phyloP scores from a whole-genome alignment of 2,329 filamentous ascomycete species.

The Torrubiellomyces zombiae region DNA sequence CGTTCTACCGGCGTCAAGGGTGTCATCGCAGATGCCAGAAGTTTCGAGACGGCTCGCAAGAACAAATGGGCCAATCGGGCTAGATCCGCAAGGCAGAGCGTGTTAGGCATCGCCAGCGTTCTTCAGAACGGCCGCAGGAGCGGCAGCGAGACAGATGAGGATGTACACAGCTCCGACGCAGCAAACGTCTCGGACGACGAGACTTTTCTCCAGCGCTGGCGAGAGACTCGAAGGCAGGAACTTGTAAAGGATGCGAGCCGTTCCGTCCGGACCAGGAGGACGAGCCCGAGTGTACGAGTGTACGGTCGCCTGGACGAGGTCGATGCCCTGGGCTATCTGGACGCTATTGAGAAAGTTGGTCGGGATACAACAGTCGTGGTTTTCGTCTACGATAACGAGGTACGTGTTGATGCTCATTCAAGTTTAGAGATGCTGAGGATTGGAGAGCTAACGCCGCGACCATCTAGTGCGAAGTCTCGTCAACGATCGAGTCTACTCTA shows the following conservation, averaged over 20 bases:
- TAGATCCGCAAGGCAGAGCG: constrained; percentile 34
- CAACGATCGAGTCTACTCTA: constrained; percentile 64
- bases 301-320: constrained; percentile 73
- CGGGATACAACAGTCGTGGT: constrained; percentile 76
- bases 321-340: constrained; percentile 83
- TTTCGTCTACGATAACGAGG: constrained; percentile 78
- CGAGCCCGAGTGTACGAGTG: constrained; percentile 58
- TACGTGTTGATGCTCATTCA: constrained; percentile 26
- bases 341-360: constrained; percentile 82
- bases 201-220: constrained; percentile 69
- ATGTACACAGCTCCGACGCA: constrained; percentile 26
- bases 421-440: constrained; percentile 1
- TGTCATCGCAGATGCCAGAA: constrained; percentile 69
- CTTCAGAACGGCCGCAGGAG: constrained; percentile 12
- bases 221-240: constrained; percentile 62
- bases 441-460: no score
- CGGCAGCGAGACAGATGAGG: constrained; percentile 30
- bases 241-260: constrained; percentile 45
- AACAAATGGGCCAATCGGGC: constrained; percentile 36
- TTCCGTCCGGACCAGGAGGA: constrained; percentile 45
- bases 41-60: constrained; percentile 52
- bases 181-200: constrained; percentile 57
- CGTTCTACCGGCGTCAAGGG: constrained; percentile 71
- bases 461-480: constrained; percentile 65
- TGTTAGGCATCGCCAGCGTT: constrained; percentile 29